phyloP scores from a whole-genome alignment of 352 stramenopile genomes.

The Plasmopara muralis region DNA sequence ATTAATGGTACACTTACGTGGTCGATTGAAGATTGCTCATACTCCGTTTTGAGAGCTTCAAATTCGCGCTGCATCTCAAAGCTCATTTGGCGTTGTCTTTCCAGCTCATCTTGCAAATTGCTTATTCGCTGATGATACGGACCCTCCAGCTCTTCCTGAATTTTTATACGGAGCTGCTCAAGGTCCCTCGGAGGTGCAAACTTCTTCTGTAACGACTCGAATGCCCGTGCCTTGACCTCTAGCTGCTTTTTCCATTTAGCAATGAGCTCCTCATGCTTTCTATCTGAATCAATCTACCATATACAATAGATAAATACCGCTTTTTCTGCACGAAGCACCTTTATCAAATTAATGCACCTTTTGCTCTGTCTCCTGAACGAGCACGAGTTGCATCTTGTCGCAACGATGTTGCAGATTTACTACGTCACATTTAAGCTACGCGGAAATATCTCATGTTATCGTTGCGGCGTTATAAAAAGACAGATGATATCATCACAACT shows the following conservation, averaged over 20 bases:
- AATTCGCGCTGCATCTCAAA: slow-evolving; percentile 67
- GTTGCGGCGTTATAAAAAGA: not conserved
- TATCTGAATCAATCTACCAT: slow-evolving; percentile 67
- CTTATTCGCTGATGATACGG: slow-evolving; percentile 64
- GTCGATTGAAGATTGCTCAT: slow-evolving; percentile 75
- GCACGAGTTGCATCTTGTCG: slow-evolving; percentile 69
- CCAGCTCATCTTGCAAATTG: slow-evolving; percentile 57
- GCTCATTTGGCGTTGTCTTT: slow-evolving; percentile 57
- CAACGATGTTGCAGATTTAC: slow-evolving; percentile 69
- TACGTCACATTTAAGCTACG: slow-evolving; percentile 52
- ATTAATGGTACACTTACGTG: slow-evolving; percentile 26
- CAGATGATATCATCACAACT: slow-evolving; percentile 15
- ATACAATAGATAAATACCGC: not conserved
- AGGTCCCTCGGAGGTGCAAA: slow-evolving; percentile 75
- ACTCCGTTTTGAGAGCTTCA: slow-evolving; percentile 79
- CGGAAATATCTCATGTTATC: not conserved
- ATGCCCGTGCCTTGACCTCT: slow-evolving; percentile 71
- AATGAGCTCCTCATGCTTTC: slow-evolving; percentile 76
- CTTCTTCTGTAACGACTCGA: slow-evolving; percentile 78
- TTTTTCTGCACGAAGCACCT: not conserved
- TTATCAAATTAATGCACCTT: slow-evolving; percentile 29
- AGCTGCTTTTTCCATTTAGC: slow-evolving; percentile 81
- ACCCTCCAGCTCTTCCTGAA: slow-evolving; percentile 76
- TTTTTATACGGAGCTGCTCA: slow-evolving; percentile 73
- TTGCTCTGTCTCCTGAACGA: slow-evolving; percentile 79